These are phyloP conservation scores for Cyclostephanos invisitatus DNA, from an alignment of 108 stramenopile species.

Conservation along the genomic window DNA sequence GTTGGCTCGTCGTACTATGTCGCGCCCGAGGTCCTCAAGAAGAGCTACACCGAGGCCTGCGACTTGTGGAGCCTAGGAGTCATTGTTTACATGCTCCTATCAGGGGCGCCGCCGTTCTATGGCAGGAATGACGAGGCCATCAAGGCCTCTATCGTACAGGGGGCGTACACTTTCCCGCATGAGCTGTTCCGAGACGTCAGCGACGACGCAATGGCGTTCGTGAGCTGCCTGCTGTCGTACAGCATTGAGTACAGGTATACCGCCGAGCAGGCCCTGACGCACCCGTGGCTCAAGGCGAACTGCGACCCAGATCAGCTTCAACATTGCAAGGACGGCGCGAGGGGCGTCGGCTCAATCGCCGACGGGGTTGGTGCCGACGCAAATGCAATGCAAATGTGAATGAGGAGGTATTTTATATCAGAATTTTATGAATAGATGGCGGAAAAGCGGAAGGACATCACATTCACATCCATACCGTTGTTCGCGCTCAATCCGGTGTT, in stretches of 20 bases:
- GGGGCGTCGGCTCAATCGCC: conserved; percentile 39
- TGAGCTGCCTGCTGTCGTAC: conserved; percentile 80
- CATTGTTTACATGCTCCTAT: conserved; percentile 91
- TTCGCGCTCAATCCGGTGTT: too few species aligned
- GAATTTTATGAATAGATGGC: not conserved
- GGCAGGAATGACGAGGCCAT: conserved; percentile 90
- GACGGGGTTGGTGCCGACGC: conserved; percentile 3
- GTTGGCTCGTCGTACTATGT: conserved; percentile 96
- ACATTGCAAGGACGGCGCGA: conserved; percentile 72
- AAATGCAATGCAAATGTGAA: conserved; percentile 15
- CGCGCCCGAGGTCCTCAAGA: conserved; percentile 97
- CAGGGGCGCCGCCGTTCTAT: conserved; percentile 92
- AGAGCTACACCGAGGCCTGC: conserved; percentile 94
- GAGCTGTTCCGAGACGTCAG: conserved; percentile 87
- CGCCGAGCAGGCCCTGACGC: conserved; percentile 87
- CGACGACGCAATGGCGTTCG: conserved; percentile 91
- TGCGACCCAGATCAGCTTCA: conserved; percentile 74
- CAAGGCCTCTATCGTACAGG: conserved; percentile 87
- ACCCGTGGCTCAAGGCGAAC: conserved; percentile 84
- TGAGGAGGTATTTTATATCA: not conserved
- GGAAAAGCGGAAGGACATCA: not conserved
- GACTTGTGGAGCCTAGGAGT: conserved; percentile 96
- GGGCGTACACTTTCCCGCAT: conserved; percentile 87
- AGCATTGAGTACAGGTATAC: conserved; percentile 86
- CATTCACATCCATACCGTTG: too few species aligned